Conservation (phyloP, 495 filamentous ascomycete species). For the Penicillium herquei region DNA sequence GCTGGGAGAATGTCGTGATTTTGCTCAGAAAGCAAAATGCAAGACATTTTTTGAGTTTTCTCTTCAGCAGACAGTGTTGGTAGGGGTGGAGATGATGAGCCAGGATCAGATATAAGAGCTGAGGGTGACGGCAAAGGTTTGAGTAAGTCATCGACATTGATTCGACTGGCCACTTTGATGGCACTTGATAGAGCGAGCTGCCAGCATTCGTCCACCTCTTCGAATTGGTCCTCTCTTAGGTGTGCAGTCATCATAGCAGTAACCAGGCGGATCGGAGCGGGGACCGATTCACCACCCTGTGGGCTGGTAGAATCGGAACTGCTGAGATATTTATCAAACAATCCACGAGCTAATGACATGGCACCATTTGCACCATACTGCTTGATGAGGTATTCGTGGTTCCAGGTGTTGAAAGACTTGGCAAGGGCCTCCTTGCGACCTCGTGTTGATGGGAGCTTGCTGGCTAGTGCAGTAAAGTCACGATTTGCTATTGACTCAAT, state of each 20-base stretch:
- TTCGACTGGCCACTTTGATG: constrained; percentile 35
- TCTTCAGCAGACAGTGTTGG: background rate
- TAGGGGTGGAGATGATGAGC: background rate
- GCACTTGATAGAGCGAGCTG: constrained; percentile 54
- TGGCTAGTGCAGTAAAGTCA: constrained; percentile 25
- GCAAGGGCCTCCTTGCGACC: constrained; percentile 16
- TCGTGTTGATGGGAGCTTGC: constrained; percentile 19
- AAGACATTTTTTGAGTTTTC: background rate
- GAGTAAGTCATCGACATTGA: constrained; percentile 21
- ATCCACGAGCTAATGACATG: constrained; percentile 49
- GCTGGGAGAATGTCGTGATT: constrained; percentile 40
- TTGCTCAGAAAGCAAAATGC: background rate
- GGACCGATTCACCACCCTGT: too few species aligned
- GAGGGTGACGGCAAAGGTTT: background rate
- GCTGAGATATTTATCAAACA: constrained; percentile 53
- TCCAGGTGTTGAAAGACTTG: constrained; percentile 41
- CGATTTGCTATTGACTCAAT: constrained; percentile 24
- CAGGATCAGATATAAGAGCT: background rate
- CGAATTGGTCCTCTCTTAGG: constrained; percentile 51
- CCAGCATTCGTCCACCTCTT: constrained; percentile 66
- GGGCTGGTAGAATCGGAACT: background rate
- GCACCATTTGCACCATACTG: constrained; percentile 58
- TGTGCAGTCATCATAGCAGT: constrained; percentile 64
- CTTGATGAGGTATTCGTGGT: constrained; percentile 61
- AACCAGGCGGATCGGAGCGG: constrained; percentile 56